Percentiles rank a stretch among this genome's conserved stretches.
These are phyloP conservation scores for Jimgerdemannia lactiflua DNA, from an alignment of 192 early-diverging fungal genomes.

Conservation along the genomic window DNA sequence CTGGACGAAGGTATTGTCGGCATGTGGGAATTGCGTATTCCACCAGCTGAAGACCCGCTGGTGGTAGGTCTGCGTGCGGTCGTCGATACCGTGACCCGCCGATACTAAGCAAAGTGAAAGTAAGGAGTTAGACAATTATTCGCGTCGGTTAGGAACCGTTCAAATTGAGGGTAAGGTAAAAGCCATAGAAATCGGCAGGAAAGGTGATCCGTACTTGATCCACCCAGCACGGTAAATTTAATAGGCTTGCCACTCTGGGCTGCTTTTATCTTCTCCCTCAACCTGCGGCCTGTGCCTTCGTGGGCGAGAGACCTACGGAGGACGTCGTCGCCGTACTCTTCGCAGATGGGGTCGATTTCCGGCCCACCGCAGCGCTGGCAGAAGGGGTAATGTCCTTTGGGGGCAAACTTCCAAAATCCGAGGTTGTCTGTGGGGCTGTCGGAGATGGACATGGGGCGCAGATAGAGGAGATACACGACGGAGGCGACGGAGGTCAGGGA, in stretches of 20 bases:
- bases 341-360: background rate
- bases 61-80: constrained; percentile 9
- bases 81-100: constrained; percentile 9
- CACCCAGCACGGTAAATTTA: constrained; percentile 10
- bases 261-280: constrained; percentile 7
- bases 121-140: no score
- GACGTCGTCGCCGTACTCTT: constrained; percentile 13
- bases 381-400: background rate
- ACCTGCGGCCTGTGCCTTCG: constrained; percentile 5
- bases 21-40: constrained; percentile 12
- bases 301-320: constrained; percentile 9
- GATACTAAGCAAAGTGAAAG: background rate
- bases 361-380: background rate
- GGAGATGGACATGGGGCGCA: background rate
- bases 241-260: constrained; percentile 7
- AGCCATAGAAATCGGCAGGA: no score
- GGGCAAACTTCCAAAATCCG: background rate
- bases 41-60: constrained; percentile 14
- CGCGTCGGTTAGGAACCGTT: no score
- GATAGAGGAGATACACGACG: background rate
- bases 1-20: constrained; percentile 5
- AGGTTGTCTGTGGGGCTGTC: background rate
- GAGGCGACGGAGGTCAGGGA: background rate
- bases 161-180: no score
- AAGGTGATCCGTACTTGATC: background rate